Base-by-base conservation (phyloP, 805 yeast species). In the Cyberlindnera saturnus region DNA sequence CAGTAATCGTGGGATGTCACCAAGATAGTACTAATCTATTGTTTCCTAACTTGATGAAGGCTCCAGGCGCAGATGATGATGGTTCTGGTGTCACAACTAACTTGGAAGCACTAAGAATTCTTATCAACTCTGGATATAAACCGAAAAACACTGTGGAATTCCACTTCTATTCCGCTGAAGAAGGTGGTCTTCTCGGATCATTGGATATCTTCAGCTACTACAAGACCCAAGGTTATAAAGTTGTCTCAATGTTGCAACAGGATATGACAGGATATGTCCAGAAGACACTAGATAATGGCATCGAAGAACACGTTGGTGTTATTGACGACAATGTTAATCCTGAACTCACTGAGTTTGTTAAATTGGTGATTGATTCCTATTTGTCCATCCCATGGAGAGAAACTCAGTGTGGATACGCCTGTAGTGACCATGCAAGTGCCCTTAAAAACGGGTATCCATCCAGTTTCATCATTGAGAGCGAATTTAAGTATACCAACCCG, bases 11-110 rank as follows among this genome's bases (percentile, higher is more conserved):
- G 33, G 96, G 96, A 1, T 85, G 95, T 20, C 98, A 91, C 65
- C 86, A 83, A 58, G 98, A 91, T 60, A 83, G 95, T 3, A 73
- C 82, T 49, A 88, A 87, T 59, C 67, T 86, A 43, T 51, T 86
- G 35, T 71, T 86, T 44, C 96, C 96, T 9, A 71, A 71, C 36
- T 48, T 79, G 16, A 58, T 84, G 50, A 71, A 78, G 19, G 87
- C 96, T 0, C 96, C 96, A 2, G 98, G 98, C 3, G 97, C 96
- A 4, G 98, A 91, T 60, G 98, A 91, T 59, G 86, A 90, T 62
- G 95, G 96, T 3, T 79, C 90, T 4, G 98, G 97, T 9, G 82
- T 90, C 5, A 80, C 83, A 4, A 82, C 95, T 3, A 74, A 77
- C 29, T 62, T 89, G 42, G 95, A 89, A 61, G 79, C 89, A 1